A percentile compares a stretch with the other conserved stretches of the same genome.
Conservation (phyloP, 169 alveolate species). For the Perkinsus chesapeaki region DNA sequence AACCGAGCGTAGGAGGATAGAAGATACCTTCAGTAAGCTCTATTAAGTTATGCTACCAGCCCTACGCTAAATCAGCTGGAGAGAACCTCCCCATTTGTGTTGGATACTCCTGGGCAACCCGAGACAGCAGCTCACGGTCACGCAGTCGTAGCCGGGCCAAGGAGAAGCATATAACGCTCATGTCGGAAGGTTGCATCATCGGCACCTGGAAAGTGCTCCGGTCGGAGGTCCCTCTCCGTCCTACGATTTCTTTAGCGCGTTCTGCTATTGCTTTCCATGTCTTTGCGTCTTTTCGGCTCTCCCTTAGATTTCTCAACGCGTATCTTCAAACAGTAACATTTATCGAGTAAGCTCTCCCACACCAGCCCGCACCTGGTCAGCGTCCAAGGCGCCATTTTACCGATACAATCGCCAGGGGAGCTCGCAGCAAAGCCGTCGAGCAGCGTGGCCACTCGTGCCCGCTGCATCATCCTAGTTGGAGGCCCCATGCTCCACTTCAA, state of each 20-base stretch:
- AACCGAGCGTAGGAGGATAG: neutral
- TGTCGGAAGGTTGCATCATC: neutral
- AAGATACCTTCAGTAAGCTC: neutral
- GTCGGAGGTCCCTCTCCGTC: neutral
- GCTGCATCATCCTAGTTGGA: neutral
- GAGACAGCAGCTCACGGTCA: neutral
- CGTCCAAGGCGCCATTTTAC: neutral
- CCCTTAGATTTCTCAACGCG: neutral
- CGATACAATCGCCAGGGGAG: neutral
- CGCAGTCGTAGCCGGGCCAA: neutral
- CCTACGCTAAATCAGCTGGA: neutral
- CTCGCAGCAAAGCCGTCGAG: neutral
- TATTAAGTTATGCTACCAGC: neutral
- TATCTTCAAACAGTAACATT: too few relatives aligned
- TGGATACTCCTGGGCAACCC: neutral
- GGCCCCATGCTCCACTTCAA: neutral
- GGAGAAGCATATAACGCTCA: neutral
- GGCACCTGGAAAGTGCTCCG: neutral
- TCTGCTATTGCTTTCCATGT: neutral
- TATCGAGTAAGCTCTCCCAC: too few relatives aligned
- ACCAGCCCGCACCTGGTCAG: neutral
- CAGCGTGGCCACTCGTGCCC: neutral
- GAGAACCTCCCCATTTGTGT: neutral
- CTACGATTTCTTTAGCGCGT: neutral
- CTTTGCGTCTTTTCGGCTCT: neutral